Base-by-base conservation (phyloP, 306 rosid genomes). In the Pyrus betulifolia region DNA sequence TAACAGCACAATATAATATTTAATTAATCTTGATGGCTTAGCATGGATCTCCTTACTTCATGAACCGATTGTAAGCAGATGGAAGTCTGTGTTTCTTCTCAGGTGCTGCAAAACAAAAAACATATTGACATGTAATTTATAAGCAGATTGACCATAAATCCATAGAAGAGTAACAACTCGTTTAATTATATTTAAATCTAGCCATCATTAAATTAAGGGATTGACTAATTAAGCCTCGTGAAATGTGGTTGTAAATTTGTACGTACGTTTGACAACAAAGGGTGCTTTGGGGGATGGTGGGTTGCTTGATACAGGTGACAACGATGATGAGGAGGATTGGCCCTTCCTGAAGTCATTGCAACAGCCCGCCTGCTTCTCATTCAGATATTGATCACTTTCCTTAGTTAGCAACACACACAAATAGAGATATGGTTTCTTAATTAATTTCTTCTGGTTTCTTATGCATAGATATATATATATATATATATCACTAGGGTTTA, bases 11-110 rank as follows among this genome's bases (percentile, higher is more conserved):
- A 62, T 14, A 14, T 28, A 62, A 14, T 7, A 55, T 13, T 19
- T 19, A n/a, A 40, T 21, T 59, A 7, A 15, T 13, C 5, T 11
- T 27, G 22, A 49, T 30, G 40, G 19, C 21, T 62, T 30, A 19
- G 69, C 17, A 49, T 69, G 58, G 21, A 61, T 74, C 67, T 71
- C 51, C 90, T 89, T 88, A 95, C 99, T 95, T 95, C 99, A 95
- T 95, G 90, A 95, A 95, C 72, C 99, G 93, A 70, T 95, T 95
- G 87, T 92, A 95, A 49, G 99, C 98, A 73, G 99, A 95, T 44
- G 99, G 99, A 14, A 95, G 93, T 45, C 98, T 86, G 77, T 95
- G 99, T 75, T 92, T 95, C 85, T 95, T 95, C 96, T 95, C 99
- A 71, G 99, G 99, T 52, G 99, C 99, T 95, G 83, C 58, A 83